Percentiles rank a stretch among this genome's conserved stretches.
Conservation (phyloP, 2,329 filamentous ascomycete genomes). For the Aphanocladium album region DNA sequence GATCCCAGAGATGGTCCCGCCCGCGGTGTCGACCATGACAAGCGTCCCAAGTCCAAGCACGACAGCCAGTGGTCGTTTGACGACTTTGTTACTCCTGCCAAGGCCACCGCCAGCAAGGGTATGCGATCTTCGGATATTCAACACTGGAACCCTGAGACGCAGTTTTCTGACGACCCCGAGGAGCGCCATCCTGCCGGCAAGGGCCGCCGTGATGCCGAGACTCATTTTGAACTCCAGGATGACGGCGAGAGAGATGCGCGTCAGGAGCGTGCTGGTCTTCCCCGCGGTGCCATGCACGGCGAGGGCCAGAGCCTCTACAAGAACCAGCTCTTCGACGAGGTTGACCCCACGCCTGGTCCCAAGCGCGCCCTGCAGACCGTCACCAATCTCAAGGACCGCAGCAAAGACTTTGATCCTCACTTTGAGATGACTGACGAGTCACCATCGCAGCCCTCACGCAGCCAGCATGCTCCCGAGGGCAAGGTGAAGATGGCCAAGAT, state of each 20-base stretch:
- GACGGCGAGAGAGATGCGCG: constrained; percentile 57
- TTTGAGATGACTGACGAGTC: constrained; percentile 71
- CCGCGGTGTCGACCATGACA: constrained; percentile 35
- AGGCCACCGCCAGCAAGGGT: constrained; percentile 56
- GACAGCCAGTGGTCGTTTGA: constrained; percentile 80
- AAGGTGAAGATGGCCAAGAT: constrained; percentile 66
- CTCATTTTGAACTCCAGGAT: constrained; percentile 81
- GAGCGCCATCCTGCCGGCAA: constrained; percentile 55
- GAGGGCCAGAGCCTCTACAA: constrained; percentile 67
- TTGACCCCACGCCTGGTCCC: constrained; percentile 37
- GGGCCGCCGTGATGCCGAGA: constrained; percentile 71
- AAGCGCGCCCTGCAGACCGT: constrained; percentile 56
- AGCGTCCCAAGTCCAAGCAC: constrained; percentile 56
- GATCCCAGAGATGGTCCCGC: constrained; percentile 45
- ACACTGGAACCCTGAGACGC: constrained; percentile 72
- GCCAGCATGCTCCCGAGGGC: constrained; percentile 48
- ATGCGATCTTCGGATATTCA: constrained; percentile 63
- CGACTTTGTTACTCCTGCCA: constrained; percentile 80
- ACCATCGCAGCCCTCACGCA: constrained; percentile 39
- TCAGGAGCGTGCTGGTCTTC: constrained; percentile 39
- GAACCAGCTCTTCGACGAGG: constrained; percentile 65
- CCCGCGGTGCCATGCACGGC: constrained; percentile 57
- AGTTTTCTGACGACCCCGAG: constrained; percentile 46
- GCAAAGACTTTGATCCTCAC: constrained; percentile 72
- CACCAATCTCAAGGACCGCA: constrained; percentile 67